phyloP scores from a whole-genome alignment of 305 asterid species.

The Fraxinus angustifolia region DNA sequence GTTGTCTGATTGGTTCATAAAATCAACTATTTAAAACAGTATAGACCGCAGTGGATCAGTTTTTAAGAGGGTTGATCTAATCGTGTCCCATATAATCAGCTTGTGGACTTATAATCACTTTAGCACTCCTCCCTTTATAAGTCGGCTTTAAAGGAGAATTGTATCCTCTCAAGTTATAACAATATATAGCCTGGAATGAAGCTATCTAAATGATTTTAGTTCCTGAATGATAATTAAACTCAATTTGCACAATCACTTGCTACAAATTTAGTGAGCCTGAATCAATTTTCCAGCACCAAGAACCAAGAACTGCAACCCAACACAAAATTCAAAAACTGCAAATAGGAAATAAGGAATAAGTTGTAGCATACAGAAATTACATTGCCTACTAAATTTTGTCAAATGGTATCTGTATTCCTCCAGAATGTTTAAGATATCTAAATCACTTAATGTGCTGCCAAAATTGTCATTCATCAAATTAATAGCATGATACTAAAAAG shows the following conservation, averaged over 20 bases:
- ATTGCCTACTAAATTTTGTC: neutral
- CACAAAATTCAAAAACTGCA: neutral
- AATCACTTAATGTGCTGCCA: neutral
- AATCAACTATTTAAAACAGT: neutral
- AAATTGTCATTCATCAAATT: constrained; percentile 4
- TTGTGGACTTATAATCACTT: neutral
- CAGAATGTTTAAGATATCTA: neutral
- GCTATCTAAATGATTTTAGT: neutral
- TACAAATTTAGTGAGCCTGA: neutral
- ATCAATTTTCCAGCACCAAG: constrained; percentile 1
- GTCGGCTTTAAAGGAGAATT: neutral
- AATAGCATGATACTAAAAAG: neutral
- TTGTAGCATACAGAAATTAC: neutral
- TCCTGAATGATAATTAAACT: neutral
- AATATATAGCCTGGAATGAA: neutral
- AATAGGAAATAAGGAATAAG: neutral
- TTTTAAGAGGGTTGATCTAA: neutral
- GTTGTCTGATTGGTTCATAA: neutral
- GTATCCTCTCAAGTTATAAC: neutral
- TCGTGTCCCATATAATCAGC: neutral
- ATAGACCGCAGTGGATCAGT: neutral
- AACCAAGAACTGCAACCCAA: constrained; percentile 4
- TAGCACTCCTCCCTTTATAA: neutral
- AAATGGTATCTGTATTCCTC: neutral
- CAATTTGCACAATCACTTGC: neutral